Conservation (phyloP, 2,329 filamentous ascomycete genomes). For the Uncinocarpus reesii region DNA sequence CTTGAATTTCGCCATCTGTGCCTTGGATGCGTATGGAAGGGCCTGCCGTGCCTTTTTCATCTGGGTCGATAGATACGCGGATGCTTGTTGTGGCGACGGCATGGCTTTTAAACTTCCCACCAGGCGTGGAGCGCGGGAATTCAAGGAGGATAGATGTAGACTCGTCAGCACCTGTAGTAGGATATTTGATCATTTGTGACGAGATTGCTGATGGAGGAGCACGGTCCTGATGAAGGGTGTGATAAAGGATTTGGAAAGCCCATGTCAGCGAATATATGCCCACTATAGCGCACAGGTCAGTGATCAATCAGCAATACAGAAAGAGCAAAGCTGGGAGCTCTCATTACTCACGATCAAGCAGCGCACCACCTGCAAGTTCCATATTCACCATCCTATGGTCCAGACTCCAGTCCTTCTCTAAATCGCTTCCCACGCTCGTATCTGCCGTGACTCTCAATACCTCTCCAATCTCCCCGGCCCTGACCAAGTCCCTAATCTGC, state of each 20-base stretch:
- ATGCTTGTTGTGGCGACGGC: slow-evolving; percentile 61
- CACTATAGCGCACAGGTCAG: slow-evolving; percentile 31
- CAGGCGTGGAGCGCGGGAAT: slow-evolving; percentile 52
- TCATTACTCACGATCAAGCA: slow-evolving; percentile 53
- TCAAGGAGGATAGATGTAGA: slow-evolving; percentile 65
- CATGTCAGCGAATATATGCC: slow-evolving; percentile 84
- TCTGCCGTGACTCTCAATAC: slow-evolving; percentile 50
- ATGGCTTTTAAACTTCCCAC: slow-evolving; percentile 47
- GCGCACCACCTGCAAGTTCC: slow-evolving; percentile 69
- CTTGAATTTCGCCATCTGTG: slow-evolving; percentile 69
- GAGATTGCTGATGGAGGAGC: slow-evolving; percentile 55
- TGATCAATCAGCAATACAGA: background rate
- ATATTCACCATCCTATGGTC: slow-evolving; percentile 71
- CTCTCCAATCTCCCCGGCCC: slow-evolving; percentile 51
- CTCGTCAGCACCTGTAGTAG: slow-evolving; percentile 64
- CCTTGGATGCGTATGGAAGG: slow-evolving; percentile 72
- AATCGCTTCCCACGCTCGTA: slow-evolving; percentile 50
- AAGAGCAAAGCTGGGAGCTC: background rate
- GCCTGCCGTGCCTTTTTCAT: slow-evolving; percentile 48
- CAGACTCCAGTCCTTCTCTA: slow-evolving; percentile 50
- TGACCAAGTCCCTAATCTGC: slow-evolving; percentile 48
- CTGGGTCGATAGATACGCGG: slow-evolving; percentile 52
- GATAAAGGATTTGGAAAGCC: slow-evolving; percentile 83
- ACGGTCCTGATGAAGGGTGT: slow-evolving; percentile 54
- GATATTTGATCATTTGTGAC: slow-evolving; percentile 60